phyloP scores from a whole-genome alignment of 2,329 filamentous ascomycete genomes.

The Gnomoniopsis sp. region DNA sequence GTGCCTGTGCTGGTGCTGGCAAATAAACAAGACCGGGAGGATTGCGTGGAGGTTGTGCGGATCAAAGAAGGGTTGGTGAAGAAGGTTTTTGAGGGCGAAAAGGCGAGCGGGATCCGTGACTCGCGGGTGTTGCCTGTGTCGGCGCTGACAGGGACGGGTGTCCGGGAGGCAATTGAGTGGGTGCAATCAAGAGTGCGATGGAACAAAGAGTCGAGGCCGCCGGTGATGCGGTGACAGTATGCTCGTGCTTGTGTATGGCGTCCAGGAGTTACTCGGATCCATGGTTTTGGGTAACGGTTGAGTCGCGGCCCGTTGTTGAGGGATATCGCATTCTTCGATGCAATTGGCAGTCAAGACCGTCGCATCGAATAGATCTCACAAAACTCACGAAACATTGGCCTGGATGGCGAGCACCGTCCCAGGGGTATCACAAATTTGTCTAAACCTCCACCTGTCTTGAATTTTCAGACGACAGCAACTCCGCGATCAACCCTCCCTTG shows the following conservation, averaged over 20 bases:
- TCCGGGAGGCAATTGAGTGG: slow-evolving; percentile 97
- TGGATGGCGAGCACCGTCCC: slow-evolving; percentile 4
- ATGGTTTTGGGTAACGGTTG: neutral
- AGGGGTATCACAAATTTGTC: slow-evolving; percentile 35
- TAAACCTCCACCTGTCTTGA: slow-evolving; percentile 52
- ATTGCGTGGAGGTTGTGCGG: slow-evolving; percentile 93
- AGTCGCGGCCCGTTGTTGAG: neutral
- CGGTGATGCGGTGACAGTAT: slow-evolving; percentile 74
- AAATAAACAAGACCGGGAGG: slow-evolving; percentile 97
- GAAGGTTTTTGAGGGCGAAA: slow-evolving; percentile 92
- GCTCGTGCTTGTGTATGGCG: neutral
- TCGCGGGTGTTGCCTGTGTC: slow-evolving; percentile 87
- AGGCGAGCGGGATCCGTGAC: slow-evolving; percentile 80
- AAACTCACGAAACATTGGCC: slow-evolving; percentile 4
- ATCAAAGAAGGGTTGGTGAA: slow-evolving; percentile 97
- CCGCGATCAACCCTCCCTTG: slow-evolving; percentile 73
- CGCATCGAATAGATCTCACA: neutral
- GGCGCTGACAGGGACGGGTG: slow-evolving; percentile 83
- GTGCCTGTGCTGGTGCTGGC: slow-evolving; percentile 89
- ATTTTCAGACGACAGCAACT: slow-evolving; percentile 77
- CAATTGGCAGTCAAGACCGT: neutral
- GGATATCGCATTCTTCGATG: neutral
- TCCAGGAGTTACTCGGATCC: slow-evolving; percentile 1
- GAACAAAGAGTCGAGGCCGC: slow-evolving; percentile 91
- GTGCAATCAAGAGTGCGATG: slow-evolving; percentile 86